Conservation (phyloP, 2,329 filamentous ascomycete genomes). For the Cytospora leucostoma region DNA sequence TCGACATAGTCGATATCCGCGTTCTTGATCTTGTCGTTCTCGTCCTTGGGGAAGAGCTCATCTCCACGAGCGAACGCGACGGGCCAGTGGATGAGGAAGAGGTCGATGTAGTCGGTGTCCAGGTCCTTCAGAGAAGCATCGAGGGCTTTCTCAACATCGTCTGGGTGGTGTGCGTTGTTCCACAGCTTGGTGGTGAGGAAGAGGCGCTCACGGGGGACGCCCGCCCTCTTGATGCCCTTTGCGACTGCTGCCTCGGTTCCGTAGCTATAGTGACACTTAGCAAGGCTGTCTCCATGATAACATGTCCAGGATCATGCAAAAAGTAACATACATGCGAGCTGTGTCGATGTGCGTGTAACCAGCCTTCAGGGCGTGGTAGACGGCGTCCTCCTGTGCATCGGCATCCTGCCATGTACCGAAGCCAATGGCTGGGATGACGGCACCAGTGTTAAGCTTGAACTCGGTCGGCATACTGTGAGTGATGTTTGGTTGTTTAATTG, state of each 20-base stretch:
- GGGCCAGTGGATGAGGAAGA: conserved; percentile 56
- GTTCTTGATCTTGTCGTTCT: conserved; percentile 27
- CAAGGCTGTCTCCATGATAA: fast-evolving
- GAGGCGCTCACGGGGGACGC: conserved; percentile 38
- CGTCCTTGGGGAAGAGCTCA: conserved; percentile 18
- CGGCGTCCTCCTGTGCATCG: conserved; percentile 30
- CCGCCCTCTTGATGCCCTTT: conserved; percentile 33
- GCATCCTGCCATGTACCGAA: conserved; percentile 26
- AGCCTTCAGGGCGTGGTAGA: conserved; percentile 42
- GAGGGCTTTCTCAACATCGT: conserved; percentile 37
- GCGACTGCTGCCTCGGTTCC: conserved; percentile 33
- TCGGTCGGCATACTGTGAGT: conserved; percentile 1
- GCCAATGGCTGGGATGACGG: conserved; percentile 10
- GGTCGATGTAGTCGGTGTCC: conserved; percentile 51
- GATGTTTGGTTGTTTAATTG: background rate
- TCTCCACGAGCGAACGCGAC: conserved; percentile 35
- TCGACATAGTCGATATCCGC: conserved; percentile 41
- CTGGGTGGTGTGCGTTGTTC: conserved; percentile 38
- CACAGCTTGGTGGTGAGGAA: conserved; percentile 44
- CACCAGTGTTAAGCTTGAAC: conserved; percentile 19
- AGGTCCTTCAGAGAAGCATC: conserved; percentile 48
- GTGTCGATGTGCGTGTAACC: conserved; percentile 58
- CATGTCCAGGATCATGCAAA: background rate
- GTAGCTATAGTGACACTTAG: conserved; percentile 23
- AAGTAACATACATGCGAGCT: conserved; percentile 45